A percentile compares a stretch with the other conserved stretches of the same genome.
phyloP scores from a whole-genome alignment of 108 stramenopile species.

The Skeletonema menzelii region DNA sequence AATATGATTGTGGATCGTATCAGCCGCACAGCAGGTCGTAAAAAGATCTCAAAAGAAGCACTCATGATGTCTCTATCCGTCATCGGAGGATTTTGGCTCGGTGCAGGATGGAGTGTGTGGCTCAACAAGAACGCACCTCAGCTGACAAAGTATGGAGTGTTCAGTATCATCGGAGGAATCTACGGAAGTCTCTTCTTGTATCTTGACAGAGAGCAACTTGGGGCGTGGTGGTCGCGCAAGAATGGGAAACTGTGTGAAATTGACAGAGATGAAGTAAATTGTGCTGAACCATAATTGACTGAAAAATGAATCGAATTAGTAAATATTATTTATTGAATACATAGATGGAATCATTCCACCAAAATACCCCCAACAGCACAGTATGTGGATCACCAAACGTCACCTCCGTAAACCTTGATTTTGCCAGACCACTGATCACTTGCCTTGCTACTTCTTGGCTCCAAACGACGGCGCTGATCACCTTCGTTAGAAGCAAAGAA shows the following conservation, averaged over 20 bases:
- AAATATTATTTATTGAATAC: slow-evolving; percentile 5
- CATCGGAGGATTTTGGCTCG: slow-evolving; percentile 48
- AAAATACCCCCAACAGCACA: neutral
- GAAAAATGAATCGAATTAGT: neutral
- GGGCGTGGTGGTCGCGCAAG: neutral
- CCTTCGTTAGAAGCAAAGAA: slow-evolving; percentile 16
- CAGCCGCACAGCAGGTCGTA: slow-evolving; percentile 44
- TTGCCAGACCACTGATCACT: slow-evolving; percentile 12
- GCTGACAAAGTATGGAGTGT: slow-evolving; percentile 34
- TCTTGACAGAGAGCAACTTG: slow-evolving; percentile 9
- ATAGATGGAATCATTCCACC: neutral
- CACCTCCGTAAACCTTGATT: slow-evolving; percentile 46
- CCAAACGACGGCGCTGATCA: neutral
- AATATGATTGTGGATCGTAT: slow-evolving; percentile 52
- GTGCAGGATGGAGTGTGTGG: slow-evolving; percentile 35
- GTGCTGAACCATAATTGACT: neutral
- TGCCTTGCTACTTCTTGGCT: slow-evolving; percentile 6
- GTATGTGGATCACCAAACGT: slow-evolving; percentile 29
- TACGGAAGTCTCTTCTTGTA: slow-evolving; percentile 53
- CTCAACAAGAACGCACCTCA: slow-evolving; percentile 15
- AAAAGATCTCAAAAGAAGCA: slow-evolving; percentile 39
- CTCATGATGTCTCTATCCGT: slow-evolving; percentile 45
- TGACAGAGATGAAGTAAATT: neutral
- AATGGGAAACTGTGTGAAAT: slow-evolving; percentile 11
- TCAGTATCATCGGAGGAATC: slow-evolving; percentile 48